A percentile compares a stretch with the other conserved stretches of the same genome.
Evolutionary conservation across 2,329 filamentous ascomycete genomes (phyloP).

Genomic region (Pseudonectria foliicola): DNA sequence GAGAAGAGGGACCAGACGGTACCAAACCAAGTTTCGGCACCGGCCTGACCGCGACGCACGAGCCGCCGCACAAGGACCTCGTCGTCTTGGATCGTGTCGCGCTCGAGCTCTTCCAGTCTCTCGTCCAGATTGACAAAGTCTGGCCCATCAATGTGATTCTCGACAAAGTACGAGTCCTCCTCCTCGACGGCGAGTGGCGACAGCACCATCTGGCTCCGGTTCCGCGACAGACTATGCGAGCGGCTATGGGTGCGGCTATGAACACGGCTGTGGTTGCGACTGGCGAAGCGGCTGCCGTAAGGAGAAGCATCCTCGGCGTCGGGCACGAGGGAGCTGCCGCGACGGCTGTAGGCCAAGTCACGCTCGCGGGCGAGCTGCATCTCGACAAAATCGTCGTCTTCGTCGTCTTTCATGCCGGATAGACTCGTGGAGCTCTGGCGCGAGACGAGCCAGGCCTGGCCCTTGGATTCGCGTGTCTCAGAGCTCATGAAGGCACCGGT

Average conservation of each 20-base stretch:
- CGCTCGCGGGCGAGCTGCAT: slow-evolving; percentile 44
- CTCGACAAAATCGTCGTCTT: slow-evolving; percentile 48
- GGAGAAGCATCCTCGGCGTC: slow-evolving; percentile 31
- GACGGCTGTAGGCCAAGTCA: slow-evolving; percentile 42
- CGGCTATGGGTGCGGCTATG: slow-evolving; percentile 26
- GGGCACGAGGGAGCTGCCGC: slow-evolving; percentile 34
- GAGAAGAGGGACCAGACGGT: slow-evolving; percentile 56
- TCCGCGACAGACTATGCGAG: slow-evolving; percentile 27
- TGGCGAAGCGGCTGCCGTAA: slow-evolving; percentile 40
- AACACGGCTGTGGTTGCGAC: slow-evolving; percentile 40
- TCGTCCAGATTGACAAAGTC: slow-evolving; percentile 59
- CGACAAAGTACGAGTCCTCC: slow-evolving; percentile 16
- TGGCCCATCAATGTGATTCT: slow-evolving; percentile 41
- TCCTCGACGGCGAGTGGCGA: slow-evolving; percentile 17
- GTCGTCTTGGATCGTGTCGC: slow-evolving; percentile 46
- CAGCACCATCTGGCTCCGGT: slow-evolving; percentile 35
- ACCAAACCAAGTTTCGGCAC: slow-evolving; percentile 52
- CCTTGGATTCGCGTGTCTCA: slow-evolving; percentile 59
- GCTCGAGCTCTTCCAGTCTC: slow-evolving; percentile 47
- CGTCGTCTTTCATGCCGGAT: slow-evolving; percentile 41
- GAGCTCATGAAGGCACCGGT: slow-evolving; percentile 55
- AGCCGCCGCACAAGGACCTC: slow-evolving; percentile 52
- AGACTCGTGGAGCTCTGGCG: slow-evolving; percentile 59
- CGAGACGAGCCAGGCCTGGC: slow-evolving; percentile 61
- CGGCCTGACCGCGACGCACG: slow-evolving; percentile 44